Conservation (phyloP, 768 basidiomycete genomes). For the Coprinopsis marcescibilis region DNA sequence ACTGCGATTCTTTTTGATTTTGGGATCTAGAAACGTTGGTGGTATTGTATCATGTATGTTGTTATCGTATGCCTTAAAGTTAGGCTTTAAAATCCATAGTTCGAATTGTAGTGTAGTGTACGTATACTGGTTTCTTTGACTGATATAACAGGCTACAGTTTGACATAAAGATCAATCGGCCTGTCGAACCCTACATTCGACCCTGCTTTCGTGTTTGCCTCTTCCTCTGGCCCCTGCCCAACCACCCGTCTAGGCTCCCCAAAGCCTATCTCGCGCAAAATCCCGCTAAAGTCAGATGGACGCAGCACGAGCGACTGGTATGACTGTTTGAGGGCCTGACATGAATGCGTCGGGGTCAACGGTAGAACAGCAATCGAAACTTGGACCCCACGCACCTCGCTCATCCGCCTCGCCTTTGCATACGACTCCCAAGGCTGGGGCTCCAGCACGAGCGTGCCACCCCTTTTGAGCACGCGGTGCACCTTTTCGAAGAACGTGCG, state of each 20-base stretch:
- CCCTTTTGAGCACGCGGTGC: conserved; percentile 47
- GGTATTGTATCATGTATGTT: no score
- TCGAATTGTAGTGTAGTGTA: background rate
- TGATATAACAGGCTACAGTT: conserved; percentile 20
- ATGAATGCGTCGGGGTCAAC: background rate
- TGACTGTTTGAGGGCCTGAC: conserved; percentile 53
- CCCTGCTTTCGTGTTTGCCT: no score
- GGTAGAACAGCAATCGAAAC: background rate
- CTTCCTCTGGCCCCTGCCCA: conserved; percentile 43
- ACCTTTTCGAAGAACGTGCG: conserved; percentile 60
- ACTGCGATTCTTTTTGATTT: no score
- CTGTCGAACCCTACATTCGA: conserved; percentile 47
- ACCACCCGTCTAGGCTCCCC: conserved; percentile 32
- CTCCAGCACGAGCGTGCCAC: conserved; percentile 72
- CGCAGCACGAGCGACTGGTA: conserved; percentile 50
- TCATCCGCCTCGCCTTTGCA: conserved; percentile 66
- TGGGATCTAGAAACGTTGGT: no score
- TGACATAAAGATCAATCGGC: conserved; percentile 58
- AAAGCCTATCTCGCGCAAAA: conserved; percentile 64
- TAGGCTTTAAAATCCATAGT: no score
- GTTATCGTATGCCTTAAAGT: no score
- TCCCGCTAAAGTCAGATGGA: conserved; percentile 53
- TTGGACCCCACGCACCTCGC: conserved; percentile 33
- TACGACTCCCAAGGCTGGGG: conserved; percentile 86
- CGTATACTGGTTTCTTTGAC: background rate